Percentiles rank a stretch among this genome's conserved stretches.
phyloP scores from a whole-genome alignment of 2,329 filamentous ascomycete genomes.

The Paramyrothecium roridum region DNA sequence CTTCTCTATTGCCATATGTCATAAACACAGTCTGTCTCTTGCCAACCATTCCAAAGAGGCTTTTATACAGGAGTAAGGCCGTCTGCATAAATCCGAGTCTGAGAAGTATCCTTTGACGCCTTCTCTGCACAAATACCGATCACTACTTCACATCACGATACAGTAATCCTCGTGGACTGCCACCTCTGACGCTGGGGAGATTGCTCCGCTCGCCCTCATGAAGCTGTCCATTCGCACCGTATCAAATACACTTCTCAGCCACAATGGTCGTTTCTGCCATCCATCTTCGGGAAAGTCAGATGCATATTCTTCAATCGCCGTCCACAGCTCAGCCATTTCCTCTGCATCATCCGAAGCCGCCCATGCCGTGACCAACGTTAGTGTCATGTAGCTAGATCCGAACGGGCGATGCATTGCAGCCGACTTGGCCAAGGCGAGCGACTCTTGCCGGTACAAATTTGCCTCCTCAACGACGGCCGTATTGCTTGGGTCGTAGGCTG shows the following conservation, averaged over 20 bases:
- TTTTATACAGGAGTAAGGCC: too few relatives aligned
- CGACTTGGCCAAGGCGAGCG: conserved; percentile 14
- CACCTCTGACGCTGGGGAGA: too few relatives aligned
- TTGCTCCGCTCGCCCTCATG: too few relatives aligned
- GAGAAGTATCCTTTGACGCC: too few relatives aligned
- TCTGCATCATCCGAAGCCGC: conserved; percentile 21
- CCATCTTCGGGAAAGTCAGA: conserved; percentile 10
- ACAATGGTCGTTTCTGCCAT: conserved; percentile 2
- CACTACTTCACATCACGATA: too few relatives aligned
- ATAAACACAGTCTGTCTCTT: too few relatives aligned
- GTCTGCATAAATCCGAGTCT: too few relatives aligned
- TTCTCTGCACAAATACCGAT: too few relatives aligned
- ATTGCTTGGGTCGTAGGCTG: conserved; percentile 12
- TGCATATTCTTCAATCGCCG: conserved; percentile 13
- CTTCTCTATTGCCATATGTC: too few relatives aligned
- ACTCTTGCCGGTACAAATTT: conserved; percentile 14
- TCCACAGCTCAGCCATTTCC: conserved; percentile 4
- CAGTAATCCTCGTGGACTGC: too few relatives aligned
- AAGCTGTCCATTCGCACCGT: not conserved
- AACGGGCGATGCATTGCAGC: conserved; percentile 18
- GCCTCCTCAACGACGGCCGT: conserved; percentile 11
- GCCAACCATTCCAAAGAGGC: too few relatives aligned
- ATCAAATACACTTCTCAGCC: not conserved
- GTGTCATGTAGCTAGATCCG: conserved; percentile 21
- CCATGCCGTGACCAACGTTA: conserved; percentile 20